These are phyloP conservation scores for Ganoderma lingzhi DNA, from an alignment of 1,284 basidiomycete genomes.

Conservation along the genomic window DNA sequence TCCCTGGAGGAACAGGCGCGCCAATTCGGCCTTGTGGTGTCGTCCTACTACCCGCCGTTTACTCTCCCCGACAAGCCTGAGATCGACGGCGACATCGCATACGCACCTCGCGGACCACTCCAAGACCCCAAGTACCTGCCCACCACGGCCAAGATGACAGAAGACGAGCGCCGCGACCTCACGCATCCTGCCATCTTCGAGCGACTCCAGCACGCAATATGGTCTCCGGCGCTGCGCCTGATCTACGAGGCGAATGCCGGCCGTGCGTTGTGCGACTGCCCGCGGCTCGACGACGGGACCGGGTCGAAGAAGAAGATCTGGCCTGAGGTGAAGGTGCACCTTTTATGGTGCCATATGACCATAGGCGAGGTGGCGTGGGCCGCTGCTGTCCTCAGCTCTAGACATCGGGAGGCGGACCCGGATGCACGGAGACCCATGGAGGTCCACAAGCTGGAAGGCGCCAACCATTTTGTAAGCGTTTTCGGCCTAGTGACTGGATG, in stretches of 20 bases:
- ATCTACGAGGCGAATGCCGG: conserved; percentile 22
- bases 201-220: conserved; percentile 21
- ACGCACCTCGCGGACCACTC: neutral
- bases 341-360: conserved; percentile 36
- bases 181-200: conserved; percentile 24
- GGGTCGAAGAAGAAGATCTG: conserved; percentile 21
- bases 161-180: conserved; percentile 16
- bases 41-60: conserved; percentile 25
- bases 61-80: conserved; percentile 7
- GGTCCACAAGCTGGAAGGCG: conserved; percentile 30
- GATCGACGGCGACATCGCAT: neutral
- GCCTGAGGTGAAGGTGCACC: conserved; percentile 27
- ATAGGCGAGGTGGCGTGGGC: conserved; percentile 27
- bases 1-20: conserved; percentile 15
- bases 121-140: conserved; percentile 13
- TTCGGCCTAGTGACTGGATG: no score
- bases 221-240: conserved; percentile 12
- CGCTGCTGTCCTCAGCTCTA: conserved; percentile 14
- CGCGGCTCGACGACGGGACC: neutral
- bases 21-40: conserved; percentile 23
- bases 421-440: conserved; percentile 17
- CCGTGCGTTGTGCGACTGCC: conserved; percentile 26
- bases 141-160: conserved; percentile 23
- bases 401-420: conserved; percentile 15
- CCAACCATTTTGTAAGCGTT: conserved; percentile 37